A percentile compares a stretch with the other conserved stretches of the same genome.
Evolutionary conservation across 75 land plant species (phyloP).

Genomic region (Larix kaempferi): DNA sequence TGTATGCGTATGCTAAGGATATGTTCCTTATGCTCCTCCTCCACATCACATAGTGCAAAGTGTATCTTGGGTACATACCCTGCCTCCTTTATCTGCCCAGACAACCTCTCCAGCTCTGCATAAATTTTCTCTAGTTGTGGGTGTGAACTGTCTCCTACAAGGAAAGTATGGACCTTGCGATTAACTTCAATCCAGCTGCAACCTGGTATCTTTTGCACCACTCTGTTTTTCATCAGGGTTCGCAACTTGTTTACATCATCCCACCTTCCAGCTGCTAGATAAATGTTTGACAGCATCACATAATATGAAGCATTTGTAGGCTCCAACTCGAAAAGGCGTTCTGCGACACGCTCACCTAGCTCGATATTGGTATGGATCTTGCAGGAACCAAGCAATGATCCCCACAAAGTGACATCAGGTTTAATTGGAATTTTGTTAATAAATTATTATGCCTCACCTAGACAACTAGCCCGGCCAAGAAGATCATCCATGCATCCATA

Average conservation of each 20-base stretch:
- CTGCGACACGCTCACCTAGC: constrained; percentile 40
- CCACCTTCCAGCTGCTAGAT: too few relatives aligned
- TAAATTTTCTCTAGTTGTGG: constrained; percentile 15
- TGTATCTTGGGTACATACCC: constrained; percentile 10
- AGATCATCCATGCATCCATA: constrained; percentile 55
- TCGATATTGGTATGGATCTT: constrained; percentile 34
- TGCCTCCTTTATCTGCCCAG: constrained; percentile 6
- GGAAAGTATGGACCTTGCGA: neutral
- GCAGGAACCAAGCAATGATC: constrained; percentile 58
- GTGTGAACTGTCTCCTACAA: constrained; percentile 37
- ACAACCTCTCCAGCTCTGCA: constrained; percentile 16
- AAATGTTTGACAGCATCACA: neutral
- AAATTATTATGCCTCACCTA: constrained; percentile 37
- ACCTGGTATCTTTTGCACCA: too few relatives aligned
- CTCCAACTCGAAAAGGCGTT: constrained; percentile 40
- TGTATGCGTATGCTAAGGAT: neutral
- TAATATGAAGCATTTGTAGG: constrained; percentile 40
- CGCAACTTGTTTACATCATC: too few relatives aligned
- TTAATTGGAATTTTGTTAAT: constrained; percentile 40
- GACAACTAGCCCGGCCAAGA: constrained; percentile 40
- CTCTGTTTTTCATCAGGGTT: too few relatives aligned
- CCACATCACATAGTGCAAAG: neutral
- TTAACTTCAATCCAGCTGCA: too few relatives aligned
- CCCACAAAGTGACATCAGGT: constrained; percentile 47
- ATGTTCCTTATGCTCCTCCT: neutral